Conservation (phyloP, 1,284 basidiomycete genomes). For the Lentinus polychrous region DNA sequence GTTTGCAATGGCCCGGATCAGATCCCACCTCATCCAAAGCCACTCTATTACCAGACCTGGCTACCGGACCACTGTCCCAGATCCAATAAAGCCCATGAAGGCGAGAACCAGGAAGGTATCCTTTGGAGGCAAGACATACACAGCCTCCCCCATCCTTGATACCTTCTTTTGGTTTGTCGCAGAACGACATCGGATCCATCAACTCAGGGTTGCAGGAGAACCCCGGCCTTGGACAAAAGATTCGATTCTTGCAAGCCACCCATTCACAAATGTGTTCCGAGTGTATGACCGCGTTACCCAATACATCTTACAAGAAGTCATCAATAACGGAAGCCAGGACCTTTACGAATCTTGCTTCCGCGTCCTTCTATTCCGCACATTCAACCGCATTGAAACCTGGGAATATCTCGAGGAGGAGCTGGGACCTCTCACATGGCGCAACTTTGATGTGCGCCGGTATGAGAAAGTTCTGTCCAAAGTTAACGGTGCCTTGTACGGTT, state of each 20-base stretch:
- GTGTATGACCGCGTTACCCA: conserved; percentile 36
- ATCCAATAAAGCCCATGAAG: too few species aligned
- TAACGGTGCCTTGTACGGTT: conserved; percentile 26
- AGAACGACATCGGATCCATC: conserved; percentile 30
- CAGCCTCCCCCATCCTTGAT: conserved; percentile 25
- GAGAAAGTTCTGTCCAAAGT: conserved; percentile 24
- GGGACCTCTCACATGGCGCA: conserved; percentile 26
- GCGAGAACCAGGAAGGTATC: conserved; percentile 9
- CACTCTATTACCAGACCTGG: too few species aligned
- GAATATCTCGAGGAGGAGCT: conserved; percentile 28
- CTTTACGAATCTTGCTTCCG: conserved; percentile 35
- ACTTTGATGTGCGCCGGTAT: conserved; percentile 29
- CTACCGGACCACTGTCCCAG: too few species aligned
- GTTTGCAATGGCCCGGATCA: too few species aligned
- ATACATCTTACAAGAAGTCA: conserved; percentile 33
- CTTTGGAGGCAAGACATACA: conserved; percentile 22
- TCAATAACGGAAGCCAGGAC: conserved; percentile 28
- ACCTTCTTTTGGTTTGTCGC: conserved; percentile 30
- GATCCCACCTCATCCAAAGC: too few species aligned
- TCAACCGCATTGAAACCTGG: conserved; percentile 37
- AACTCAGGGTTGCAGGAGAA: conserved; percentile 25
- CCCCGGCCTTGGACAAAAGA: conserved; percentile 33
- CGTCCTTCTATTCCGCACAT: conserved; percentile 35
- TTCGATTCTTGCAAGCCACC: conserved; percentile 25
- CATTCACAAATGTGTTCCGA: conserved; percentile 39